Evolutionary conservation across 192 early-diverging fungal genomes (phyloP), one percentile per base, ranked within the genome.

Genomic region (Ambispora gerdemannii): DNA sequence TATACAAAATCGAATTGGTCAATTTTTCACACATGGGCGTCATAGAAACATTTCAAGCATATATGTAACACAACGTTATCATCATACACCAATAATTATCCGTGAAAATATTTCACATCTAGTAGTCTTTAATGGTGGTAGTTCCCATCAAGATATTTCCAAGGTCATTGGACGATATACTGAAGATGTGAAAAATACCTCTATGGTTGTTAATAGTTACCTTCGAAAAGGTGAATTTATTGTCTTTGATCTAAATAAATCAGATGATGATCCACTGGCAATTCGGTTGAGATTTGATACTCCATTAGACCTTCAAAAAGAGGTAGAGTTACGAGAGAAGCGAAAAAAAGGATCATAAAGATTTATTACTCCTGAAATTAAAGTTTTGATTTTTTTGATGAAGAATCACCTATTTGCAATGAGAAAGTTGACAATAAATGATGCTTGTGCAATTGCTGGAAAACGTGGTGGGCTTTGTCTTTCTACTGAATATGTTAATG

Each of bases 11-110:
- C 33, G 13, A 36, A 63, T 63, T 35, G 20, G 4, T 4, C 8
- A 0, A 63, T 63, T 63, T 36, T 63, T 63, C 30, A 35, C 33
- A 35, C 0, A 63, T 63, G 8, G 34, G 15, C 19, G 13, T 4
- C 13, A 63, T 63, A 10, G 31, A 36, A 63, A 63, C 22, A 63
- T 63, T 63, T 1, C 24, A 58, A 20, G n/a, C n/a, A n/a, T 59
- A 22, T 59, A 20, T 8, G 55, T 58, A 8, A 24, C 55, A 58
- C 55, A 58, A 24, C n/a, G 1, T 25, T 59, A 59, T 59, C 3
- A 59, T 30, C n/a, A 59, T 25, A 30, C 1, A 0, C 15, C 56
- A 20, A 59, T 24, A 28, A 20, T 59, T 24, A 59, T 59, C 0
- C 2, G 11, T 50, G 56, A 59, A 3, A 59, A 59, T 59, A 24